Evolutionary conservation across 2,329 filamentous ascomycete genomes (phyloP), one percentile per base, ranked within the genome.

Genomic region (Trichoderma semiorbis): DNA sequence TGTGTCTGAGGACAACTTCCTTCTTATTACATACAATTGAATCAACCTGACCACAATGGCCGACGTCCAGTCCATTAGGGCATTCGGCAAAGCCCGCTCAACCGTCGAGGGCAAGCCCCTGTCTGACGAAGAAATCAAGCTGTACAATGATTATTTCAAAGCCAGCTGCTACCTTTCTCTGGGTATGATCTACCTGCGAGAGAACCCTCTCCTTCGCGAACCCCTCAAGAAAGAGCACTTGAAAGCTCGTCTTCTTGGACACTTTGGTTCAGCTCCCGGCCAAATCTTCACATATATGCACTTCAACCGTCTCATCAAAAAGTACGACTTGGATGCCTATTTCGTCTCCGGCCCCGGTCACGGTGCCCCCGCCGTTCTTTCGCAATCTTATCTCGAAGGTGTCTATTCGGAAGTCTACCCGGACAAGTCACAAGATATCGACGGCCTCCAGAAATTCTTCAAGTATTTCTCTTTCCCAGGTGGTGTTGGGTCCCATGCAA

Each of bases 391-490:
- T 77, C 86, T 95, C 16, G 92, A 95, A 78, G 92, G 92, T 36
- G 89, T 91, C 55, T 94, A 94, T 81, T 90, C 90, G 1, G 92
- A 94, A 77, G 89, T 94, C 28, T 95, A 94, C 76, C 91, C 92
- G 3, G 88, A 92, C 72, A 93, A 91, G 83, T 88, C 89, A 3
- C 88, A 92, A 75, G 88, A 92, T 77, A 81, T 86, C 50, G 87
- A 91, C 72, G 92, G 92, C 30, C 83, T 95, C 85, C 88, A 90
- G 76, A 87, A 86, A 73, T 94, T 94, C 85, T 94, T 94, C 88
- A 94, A 93, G 83, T 89, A 91, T 75, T 95, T 95, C 83, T 94
- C 92, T 1, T 94, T 94, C 81, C 92, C 92, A 0, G 92, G 92
- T 21, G 92, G 92, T 69, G 91, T 94, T 76, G 92, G 92, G 69